Evolutionary conservation across 2,329 filamentous ascomycete genomes (phyloP).

Genomic region (Neonectria sp.): DNA sequence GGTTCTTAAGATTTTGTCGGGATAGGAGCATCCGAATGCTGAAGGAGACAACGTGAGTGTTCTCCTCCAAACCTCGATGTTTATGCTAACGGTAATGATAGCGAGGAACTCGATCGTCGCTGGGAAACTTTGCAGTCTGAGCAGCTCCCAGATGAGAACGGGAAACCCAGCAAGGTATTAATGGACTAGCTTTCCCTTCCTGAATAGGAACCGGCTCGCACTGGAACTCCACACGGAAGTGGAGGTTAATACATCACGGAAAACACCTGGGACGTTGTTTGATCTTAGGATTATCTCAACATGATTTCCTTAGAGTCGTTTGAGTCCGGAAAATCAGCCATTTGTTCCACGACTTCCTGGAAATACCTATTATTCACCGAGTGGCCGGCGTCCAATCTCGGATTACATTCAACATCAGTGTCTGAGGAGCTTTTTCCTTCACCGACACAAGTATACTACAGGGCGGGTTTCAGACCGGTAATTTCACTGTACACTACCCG

Average conservation of each 20-base stretch:
- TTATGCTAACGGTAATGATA: constrained; percentile 43
- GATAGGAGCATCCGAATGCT: constrained; percentile 60
- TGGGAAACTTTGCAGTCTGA: constrained; percentile 57
- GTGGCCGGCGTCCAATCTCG: constrained; percentile 11
- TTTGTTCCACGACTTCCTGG: neutral
- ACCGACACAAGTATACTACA: constrained; percentile 18
- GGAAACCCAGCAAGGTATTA: constrained; percentile 45
- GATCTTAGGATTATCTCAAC: neutral
- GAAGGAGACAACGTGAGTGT: constrained; percentile 59
- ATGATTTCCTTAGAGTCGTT: neutral
- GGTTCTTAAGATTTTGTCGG: constrained; percentile 65
- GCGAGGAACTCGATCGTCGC: constrained; percentile 53
- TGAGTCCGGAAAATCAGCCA: neutral
- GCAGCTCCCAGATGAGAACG: constrained; percentile 44
- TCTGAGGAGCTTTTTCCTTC: constrained; percentile 12
- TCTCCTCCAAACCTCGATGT: neutral
- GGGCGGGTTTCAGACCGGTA: constrained; percentile 17
- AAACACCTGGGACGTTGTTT: neutral
- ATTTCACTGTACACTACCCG: constrained; percentile 15
- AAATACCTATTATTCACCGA: neutral
- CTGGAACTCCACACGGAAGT: neutral
- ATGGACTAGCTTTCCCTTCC: constrained; percentile 42
- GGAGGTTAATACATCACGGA: constrained; percentile 2
- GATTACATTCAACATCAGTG: constrained; percentile 18
- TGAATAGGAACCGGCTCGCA: neutral